A percentile compares a stretch with the other conserved stretches of the same genome.
These are phyloP conservation scores for Xylona heveae DNA, from an alignment of 495 filamentous ascomycete genomes.

Conservation along the genomic window DNA sequence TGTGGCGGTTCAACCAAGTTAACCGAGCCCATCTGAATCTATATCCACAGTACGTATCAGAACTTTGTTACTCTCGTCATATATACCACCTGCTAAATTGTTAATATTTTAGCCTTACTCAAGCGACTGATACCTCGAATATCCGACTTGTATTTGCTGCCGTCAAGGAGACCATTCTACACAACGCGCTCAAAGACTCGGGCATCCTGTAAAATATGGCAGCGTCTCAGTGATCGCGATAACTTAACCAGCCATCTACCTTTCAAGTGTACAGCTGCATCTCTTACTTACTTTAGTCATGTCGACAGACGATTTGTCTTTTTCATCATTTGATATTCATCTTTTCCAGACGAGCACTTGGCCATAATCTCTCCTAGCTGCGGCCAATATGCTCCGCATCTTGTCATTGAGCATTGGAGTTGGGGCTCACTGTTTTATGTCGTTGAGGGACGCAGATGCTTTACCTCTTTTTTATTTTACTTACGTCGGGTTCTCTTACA, in stretches of 20 bases:
- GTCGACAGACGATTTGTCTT: too few species aligned
- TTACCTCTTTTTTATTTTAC: too few species aligned
- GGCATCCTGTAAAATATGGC: slow-evolving; percentile 92
- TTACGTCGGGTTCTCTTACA: too few species aligned
- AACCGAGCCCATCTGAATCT: slow-evolving; percentile 90
- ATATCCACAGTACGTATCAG: slow-evolving; percentile 91
- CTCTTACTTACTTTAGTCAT: too few species aligned
- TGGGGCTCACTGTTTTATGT: too few species aligned
- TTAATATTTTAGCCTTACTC: slow-evolving; percentile 47
- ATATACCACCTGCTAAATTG: neutral
- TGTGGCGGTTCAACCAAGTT: slow-evolving; percentile 98
- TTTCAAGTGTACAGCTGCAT: neutral
- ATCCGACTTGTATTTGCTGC: slow-evolving; percentile 95
- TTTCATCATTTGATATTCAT: too few species aligned
- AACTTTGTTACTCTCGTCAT: neutral
- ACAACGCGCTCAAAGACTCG: slow-evolving; percentile 94
- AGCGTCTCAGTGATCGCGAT: slow-evolving; percentile 4
- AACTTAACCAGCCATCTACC: neutral
- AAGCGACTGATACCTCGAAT: slow-evolving; percentile 96
- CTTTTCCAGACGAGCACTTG: too few species aligned
- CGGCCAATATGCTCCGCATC: too few species aligned
- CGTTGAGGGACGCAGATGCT: too few species aligned
- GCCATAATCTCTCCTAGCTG: too few species aligned
- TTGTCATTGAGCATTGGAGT: too few species aligned
- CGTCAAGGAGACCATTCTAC: slow-evolving; percentile 95